A percentile compares a stretch with the other conserved stretches of the same genome.
These are phyloP conservation scores for Diutina rugosa DNA, from an alignment of 1,139 yeast species.

Conservation along the genomic window DNA sequence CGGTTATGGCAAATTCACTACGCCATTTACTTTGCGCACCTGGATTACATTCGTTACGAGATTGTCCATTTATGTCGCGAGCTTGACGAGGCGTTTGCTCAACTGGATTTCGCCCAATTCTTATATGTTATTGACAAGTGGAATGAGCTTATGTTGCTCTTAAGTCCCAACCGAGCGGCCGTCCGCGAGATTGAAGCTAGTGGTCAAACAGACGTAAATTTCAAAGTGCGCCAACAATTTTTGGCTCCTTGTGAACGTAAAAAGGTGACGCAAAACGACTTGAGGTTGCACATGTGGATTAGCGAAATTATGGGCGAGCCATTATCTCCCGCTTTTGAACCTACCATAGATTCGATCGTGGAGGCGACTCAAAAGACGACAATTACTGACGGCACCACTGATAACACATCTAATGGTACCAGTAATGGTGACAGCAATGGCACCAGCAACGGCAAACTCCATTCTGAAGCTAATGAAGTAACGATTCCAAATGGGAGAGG, in stretches of 20 bases:
- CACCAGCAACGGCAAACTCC: background rate
- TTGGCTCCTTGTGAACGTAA: background rate
- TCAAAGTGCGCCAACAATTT: background rate
- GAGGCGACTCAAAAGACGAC: background rate
- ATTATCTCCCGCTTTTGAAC: background rate
- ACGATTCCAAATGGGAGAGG: background rate
- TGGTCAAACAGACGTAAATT: background rate
- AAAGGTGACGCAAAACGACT: background rate
- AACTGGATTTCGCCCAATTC: constrained; percentile 22
- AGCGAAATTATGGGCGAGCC: background rate
- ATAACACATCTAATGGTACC: background rate
- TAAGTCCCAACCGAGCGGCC: constrained; percentile 16
- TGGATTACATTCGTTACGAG: constrained; percentile 18
- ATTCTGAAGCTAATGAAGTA: background rate
- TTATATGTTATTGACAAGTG: constrained; percentile 27
- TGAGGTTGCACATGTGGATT: background rate
- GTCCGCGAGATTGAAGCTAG: constrained; percentile 4
- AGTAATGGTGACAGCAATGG: background rate
- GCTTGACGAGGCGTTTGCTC: constrained; percentile 18
- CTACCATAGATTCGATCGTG: background rate
- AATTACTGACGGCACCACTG: background rate
- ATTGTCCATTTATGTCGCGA: constrained; percentile 22
- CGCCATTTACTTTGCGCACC: constrained; percentile 29
- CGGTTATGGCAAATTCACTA: constrained; percentile 31
- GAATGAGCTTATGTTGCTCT: constrained; percentile 25